Conservation (phyloP, 2,329 filamentous ascomycete genomes). For the Epichloe hybrida region DNA sequence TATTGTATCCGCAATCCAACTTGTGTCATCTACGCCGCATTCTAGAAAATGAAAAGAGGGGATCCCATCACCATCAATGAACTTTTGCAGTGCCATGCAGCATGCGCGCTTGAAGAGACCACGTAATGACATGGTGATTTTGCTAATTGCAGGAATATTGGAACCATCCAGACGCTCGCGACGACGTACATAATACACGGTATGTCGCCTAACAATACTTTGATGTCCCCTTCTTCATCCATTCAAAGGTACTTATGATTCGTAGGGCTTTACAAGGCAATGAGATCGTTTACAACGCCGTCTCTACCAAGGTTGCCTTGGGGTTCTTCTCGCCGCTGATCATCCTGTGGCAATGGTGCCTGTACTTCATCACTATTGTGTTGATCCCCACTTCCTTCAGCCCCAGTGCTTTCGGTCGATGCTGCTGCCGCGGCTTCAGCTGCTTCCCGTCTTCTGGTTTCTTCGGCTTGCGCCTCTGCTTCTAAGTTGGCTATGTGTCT, state of each 20-base stretch:
- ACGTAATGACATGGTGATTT: neutral
- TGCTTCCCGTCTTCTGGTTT: conserved; percentile 29
- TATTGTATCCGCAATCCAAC: neutral
- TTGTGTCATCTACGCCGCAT: neutral
- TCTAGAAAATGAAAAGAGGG: neutral
- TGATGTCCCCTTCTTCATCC: neutral
- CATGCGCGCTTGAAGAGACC: neutral
- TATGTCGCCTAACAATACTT: neutral
- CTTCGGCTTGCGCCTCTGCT: conserved; percentile 32
- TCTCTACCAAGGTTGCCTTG: neutral
- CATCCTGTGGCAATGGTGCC: conserved; percentile 2
- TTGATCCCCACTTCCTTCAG: neutral
- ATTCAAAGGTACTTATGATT: no score
- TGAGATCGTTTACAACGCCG: neutral
- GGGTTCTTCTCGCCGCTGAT: neutral
- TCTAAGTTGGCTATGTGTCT: conserved; percentile 48
- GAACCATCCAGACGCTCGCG: neutral
- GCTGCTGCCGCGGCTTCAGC: conserved; percentile 15
- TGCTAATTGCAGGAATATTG: neutral
- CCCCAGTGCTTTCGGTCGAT: conserved; percentile 2
- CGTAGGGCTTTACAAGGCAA: conserved; percentile 2
- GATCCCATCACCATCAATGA: neutral
- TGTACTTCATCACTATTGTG: neutral
- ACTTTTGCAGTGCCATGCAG: neutral
- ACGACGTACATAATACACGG: neutral